phyloP scores from a whole-genome alignment of 306 rosid genomes.

The Cicer pinnatifidum region DNA sequence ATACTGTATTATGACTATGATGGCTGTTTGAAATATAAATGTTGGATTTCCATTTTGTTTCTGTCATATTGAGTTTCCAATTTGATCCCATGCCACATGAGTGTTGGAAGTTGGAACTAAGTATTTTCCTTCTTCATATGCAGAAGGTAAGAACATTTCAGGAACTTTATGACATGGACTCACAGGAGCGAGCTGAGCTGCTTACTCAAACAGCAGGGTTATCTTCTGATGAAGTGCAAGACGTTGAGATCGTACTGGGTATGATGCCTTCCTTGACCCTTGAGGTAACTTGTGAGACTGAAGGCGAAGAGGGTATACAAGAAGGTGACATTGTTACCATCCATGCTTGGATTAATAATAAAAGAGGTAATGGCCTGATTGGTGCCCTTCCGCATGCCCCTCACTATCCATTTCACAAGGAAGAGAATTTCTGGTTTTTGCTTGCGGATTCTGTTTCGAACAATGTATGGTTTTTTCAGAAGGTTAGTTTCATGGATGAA shows the following conservation, averaged over 20 bases:
- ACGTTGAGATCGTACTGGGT: constrained; percentile 77
- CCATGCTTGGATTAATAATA: constrained; percentile 81
- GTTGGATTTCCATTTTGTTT: constrained; percentile 3
- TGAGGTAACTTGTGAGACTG: constrained; percentile 81
- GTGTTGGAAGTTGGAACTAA: constrained; percentile 36
- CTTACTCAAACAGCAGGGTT: constrained; percentile 80
- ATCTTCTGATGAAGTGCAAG: constrained; percentile 72
- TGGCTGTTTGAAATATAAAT: constrained; percentile 23
- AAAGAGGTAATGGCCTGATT: constrained; percentile 70
- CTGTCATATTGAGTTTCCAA: constrained; percentile 28
- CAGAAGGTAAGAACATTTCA: constrained; percentile 93
- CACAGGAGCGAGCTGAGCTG: constrained; percentile 80
- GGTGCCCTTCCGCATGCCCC: constrained; percentile 98
- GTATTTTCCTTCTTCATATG: constrained; percentile 43
- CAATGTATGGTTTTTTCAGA: constrained; percentile 89
- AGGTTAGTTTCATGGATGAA: constrained; percentile 94
- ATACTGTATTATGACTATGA: constrained; percentile 14
- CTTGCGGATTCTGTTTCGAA: constrained; percentile 82
- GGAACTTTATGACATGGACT: constrained; percentile 81
- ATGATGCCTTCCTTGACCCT: constrained; percentile 86
- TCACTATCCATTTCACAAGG: constrained; percentile 85
- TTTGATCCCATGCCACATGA: not conserved
- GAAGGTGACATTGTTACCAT: constrained; percentile 90
- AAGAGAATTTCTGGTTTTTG: constrained; percentile 87
- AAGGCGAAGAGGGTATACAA: constrained; percentile 96